phyloP scores from a whole-genome alignment of 179 eudicot species.

The Amaranthus tricolor region DNA sequence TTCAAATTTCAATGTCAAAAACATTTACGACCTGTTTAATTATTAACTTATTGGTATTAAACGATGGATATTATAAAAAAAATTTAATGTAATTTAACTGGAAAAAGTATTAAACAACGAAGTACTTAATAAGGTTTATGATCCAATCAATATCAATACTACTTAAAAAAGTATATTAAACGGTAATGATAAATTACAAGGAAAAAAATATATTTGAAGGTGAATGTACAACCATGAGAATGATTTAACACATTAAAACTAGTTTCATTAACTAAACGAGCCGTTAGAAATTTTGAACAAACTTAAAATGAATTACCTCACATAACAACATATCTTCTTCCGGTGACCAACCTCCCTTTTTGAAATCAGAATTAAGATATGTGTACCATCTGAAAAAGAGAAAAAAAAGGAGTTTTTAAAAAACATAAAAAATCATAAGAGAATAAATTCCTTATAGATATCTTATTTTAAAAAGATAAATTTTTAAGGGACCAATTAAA shows the following conservation, averaged over 20 bases:
- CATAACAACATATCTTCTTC: conserved; percentile 95
- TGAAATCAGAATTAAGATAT: conserved; percentile 94
- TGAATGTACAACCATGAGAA: no score
- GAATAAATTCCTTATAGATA: conserved; percentile 5
- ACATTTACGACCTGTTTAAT: not conserved
- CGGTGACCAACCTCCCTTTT: conserved; percentile 98
- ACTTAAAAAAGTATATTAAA: no score
- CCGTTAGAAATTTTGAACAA: not conserved
- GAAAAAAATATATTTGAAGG: no score
- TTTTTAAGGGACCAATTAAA: conserved; percentile 23
- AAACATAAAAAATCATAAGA: conserved; percentile 10
- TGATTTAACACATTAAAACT: no score
- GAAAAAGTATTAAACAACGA: no score
- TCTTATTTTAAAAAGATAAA: conserved; percentile 18
- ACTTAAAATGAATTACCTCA: conserved; percentile 56
- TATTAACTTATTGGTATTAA: no score
- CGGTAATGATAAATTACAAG: no score
- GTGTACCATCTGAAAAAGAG: conserved; percentile 74
- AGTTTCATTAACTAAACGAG: no score
- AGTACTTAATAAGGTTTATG: no score
- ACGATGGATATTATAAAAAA: no score
- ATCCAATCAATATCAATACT: no score
- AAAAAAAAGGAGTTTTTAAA: not conserved
- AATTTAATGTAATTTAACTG: no score
- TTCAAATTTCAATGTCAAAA: not conserved